Conservation (phyloP, 2,329 filamentous ascomycete species). For the Pestalotiopsis sp. region DNA sequence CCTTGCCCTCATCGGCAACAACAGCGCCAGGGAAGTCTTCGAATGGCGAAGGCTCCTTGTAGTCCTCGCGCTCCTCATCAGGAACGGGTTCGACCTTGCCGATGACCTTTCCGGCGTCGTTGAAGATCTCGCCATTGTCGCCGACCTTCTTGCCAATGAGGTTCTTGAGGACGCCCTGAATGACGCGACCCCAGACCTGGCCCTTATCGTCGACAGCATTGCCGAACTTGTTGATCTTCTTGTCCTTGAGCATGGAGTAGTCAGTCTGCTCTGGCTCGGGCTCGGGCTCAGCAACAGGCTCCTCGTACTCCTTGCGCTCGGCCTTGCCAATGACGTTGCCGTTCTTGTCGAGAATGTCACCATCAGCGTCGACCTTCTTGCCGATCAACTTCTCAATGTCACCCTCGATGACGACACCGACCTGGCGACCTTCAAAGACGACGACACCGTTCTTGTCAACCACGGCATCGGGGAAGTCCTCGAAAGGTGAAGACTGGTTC, state of each 20-base stretch:
- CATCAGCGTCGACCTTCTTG: constrained; percentile 38
- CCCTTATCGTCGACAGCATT: constrained; percentile 58
- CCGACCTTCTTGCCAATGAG: constrained; percentile 67
- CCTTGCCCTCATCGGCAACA: constrained; percentile 55
- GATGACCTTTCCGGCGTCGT: constrained; percentile 68
- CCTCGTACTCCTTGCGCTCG: constrained; percentile 35
- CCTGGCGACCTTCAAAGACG: constrained; percentile 38
- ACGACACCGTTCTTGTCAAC: constrained; percentile 39
- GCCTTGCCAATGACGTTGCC: constrained; percentile 37
- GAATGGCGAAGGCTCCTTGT: constrained; percentile 52
- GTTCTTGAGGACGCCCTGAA: constrained; percentile 65
- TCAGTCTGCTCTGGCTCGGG: constrained; percentile 41
- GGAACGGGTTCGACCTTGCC: constrained; percentile 69
- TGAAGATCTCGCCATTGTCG: constrained; percentile 71
- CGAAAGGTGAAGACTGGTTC: constrained; percentile 36
- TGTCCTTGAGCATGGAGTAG: constrained; percentile 52
- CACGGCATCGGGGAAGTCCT: constrained; percentile 37
- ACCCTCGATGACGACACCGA: constrained; percentile 41
- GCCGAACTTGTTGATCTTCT: constrained; percentile 61
- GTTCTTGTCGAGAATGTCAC: constrained; percentile 38
- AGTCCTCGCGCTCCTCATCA: constrained; percentile 51
- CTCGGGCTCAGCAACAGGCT: constrained; percentile 25
- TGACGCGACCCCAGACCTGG: constrained; percentile 61
- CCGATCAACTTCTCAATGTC: constrained; percentile 36
- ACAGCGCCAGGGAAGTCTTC: constrained; percentile 59